Evolutionary conservation across 2,329 filamentous ascomycete species (phyloP).

Genomic region (Rhynchosporium graminicola): DNA sequence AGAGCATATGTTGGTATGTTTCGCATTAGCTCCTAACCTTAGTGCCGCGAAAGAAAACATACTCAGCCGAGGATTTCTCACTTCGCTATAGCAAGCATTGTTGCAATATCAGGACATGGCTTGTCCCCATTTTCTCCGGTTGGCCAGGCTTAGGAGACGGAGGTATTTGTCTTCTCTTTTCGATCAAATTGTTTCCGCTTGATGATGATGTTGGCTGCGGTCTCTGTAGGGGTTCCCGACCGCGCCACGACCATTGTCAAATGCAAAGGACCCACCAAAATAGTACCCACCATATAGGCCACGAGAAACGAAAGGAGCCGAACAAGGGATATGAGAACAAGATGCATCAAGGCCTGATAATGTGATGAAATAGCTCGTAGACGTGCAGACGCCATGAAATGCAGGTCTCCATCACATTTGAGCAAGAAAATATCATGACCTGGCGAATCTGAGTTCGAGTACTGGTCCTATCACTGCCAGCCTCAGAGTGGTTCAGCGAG

Average conservation of each 20-base stretch:
- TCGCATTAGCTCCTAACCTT: not conserved
- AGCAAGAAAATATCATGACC: constrained; percentile 24
- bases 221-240: constrained; percentile 22
- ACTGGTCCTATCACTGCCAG: constrained; percentile 29
- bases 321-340: constrained; percentile 22
- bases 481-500: constrained; percentile 12
- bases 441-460: constrained; percentile 26
- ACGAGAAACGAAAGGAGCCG: constrained; percentile 22
- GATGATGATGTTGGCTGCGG: constrained; percentile 26
- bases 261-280: constrained; percentile 27
- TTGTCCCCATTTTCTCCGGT: constrained; percentile 27
- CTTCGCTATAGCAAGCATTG: constrained; percentile 20
- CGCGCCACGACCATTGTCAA: constrained; percentile 29
- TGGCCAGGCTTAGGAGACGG: constrained; percentile 24
- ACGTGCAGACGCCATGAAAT: constrained; percentile 31
- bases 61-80: constrained; percentile 17
- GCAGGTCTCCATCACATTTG: constrained; percentile 27
- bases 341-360: constrained; percentile 36
- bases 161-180: constrained; percentile 32
- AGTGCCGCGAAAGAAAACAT: constrained; percentile 18
- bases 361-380: constrained; percentile 34
- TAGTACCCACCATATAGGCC: constrained; percentile 28
- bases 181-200: constrained; percentile 23
- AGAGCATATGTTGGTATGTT: not conserved
- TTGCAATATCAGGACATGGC: constrained; percentile 21